phyloP scores from a whole-genome alignment of 2,329 filamentous ascomycete genomes.

The Rhexocercosporidium sp. region DNA sequence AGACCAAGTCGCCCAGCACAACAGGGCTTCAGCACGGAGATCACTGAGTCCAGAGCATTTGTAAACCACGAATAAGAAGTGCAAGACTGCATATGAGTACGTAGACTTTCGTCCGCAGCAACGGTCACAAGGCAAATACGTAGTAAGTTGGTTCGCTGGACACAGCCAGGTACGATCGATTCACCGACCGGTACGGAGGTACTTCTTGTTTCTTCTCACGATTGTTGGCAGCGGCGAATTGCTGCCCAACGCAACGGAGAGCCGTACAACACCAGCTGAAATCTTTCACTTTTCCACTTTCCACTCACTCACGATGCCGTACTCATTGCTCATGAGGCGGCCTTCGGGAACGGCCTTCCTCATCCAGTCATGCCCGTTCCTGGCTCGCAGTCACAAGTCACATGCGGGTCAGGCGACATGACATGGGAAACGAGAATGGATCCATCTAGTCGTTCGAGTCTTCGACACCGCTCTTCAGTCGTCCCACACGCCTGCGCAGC shows the following conservation, averaged over 20 bases:
- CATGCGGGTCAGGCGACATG: constrained; percentile 5
- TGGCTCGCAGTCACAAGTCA: neutral
- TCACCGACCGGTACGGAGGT: neutral
- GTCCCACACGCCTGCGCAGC: neutral
- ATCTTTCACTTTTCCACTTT: neutral
- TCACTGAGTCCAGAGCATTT: neutral
- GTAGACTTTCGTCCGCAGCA: neutral
- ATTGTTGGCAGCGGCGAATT: neutral
- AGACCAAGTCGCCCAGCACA: neutral
- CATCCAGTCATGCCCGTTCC: neutral
- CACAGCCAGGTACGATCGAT: too few relatives aligned
- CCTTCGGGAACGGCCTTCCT: neutral
- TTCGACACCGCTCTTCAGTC: constrained; percentile 10
- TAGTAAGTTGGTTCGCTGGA: too few relatives aligned
- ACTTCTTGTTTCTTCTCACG: neutral
- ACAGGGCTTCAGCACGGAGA: neutral
- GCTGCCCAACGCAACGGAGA: constrained; percentile 5
- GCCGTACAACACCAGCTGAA: constrained; percentile 5
- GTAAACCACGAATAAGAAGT: neutral
- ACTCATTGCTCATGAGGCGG: too few relatives aligned
- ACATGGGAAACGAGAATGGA: neutral
- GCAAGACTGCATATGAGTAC: neutral
- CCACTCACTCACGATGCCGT: neutral
- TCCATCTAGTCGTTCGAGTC: too few relatives aligned
- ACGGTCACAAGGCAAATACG: neutral